These are phyloP conservation scores for Lachnellula subtilissima DNA, from an alignment of 2,329 filamentous ascomycete genomes.

Conservation along the genomic window DNA sequence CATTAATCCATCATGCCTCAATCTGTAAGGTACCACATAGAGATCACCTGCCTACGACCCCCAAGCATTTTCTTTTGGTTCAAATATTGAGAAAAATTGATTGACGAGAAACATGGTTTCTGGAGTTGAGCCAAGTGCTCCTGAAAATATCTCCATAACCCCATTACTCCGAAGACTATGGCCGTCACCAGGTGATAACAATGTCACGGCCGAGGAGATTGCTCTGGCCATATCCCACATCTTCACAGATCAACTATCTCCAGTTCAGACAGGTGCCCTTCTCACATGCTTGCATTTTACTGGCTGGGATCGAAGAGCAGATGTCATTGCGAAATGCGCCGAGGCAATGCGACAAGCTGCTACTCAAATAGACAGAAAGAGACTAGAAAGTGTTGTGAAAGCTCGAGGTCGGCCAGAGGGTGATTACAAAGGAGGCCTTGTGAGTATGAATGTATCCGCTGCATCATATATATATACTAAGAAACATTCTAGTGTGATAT, in stretches of 20 bases:
- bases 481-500: constrained; percentile 65
- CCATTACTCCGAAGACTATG: constrained; percentile 69
- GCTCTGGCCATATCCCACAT: constrained; percentile 85
- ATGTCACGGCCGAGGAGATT: constrained; percentile 73
- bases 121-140: constrained; percentile 19
- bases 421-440: constrained; percentile 74
- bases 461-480: constrained; percentile 8
- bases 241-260: constrained; percentile 85
- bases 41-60: neutral
- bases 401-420: constrained; percentile 62
- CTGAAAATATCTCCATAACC: constrained; percentile 48
- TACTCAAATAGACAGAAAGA: constrained; percentile 60
- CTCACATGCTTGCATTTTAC: constrained; percentile 92
- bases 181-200: constrained; percentile 43
- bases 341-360: constrained; percentile 78
- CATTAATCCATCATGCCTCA: neutral
- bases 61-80: neutral
- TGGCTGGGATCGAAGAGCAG: constrained; percentile 73
- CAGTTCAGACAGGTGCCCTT: constrained; percentile 80
- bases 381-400: constrained; percentile 57
- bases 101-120: constrained; percentile 16
- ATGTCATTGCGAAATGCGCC: constrained; percentile 83
- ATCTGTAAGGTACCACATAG: neutral
- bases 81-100: neutral
- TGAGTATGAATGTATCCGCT: constrained; percentile 41